phyloP scores from a whole-genome alignment of 768 basidiomycete species.

The Rhodotorula paludigena region DNA sequence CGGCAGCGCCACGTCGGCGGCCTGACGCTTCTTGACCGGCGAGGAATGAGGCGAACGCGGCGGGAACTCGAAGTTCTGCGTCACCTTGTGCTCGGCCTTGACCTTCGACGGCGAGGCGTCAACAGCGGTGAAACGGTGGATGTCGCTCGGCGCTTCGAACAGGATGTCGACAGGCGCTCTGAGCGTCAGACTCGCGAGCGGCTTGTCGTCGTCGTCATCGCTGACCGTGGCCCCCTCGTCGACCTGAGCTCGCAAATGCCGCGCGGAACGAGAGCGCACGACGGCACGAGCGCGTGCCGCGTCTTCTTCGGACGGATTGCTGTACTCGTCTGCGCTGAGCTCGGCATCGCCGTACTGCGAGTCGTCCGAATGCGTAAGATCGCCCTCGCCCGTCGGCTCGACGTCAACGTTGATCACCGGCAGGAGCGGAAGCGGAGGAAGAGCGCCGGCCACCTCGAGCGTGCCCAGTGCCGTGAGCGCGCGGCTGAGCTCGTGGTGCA shows the following conservation, averaged over 20 bases:
- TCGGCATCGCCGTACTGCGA: slow-evolving; percentile 17
- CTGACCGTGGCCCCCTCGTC: too few relatives aligned
- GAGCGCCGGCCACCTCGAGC: neutral
- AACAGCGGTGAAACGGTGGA: neutral
- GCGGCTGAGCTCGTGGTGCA: neutral
- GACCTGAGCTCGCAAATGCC: neutral
- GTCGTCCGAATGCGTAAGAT: neutral
- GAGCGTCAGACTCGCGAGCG: neutral
- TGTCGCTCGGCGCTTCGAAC: neutral
- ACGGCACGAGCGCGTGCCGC: neutral
- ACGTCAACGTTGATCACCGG: slow-evolving; percentile 1
- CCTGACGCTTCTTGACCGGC: neutral
- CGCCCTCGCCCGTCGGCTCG: neutral
- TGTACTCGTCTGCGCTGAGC: slow-evolving; percentile 7
- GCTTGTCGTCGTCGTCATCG: neutral
- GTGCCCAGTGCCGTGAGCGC: slow-evolving; percentile 6
- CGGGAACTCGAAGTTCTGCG: slow-evolving; percentile 14
- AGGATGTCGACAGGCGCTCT: neutral
- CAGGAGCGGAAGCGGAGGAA: neutral
- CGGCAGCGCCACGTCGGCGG: neutral
- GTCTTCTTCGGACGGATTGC: slow-evolving; percentile 11
- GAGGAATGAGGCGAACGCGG: neutral
- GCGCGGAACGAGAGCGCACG: neutral
- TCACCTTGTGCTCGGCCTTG: neutral
- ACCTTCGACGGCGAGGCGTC: neutral